Conservation (phyloP, 768 basidiomycete species). For the Hypholoma fasciculare region DNA sequence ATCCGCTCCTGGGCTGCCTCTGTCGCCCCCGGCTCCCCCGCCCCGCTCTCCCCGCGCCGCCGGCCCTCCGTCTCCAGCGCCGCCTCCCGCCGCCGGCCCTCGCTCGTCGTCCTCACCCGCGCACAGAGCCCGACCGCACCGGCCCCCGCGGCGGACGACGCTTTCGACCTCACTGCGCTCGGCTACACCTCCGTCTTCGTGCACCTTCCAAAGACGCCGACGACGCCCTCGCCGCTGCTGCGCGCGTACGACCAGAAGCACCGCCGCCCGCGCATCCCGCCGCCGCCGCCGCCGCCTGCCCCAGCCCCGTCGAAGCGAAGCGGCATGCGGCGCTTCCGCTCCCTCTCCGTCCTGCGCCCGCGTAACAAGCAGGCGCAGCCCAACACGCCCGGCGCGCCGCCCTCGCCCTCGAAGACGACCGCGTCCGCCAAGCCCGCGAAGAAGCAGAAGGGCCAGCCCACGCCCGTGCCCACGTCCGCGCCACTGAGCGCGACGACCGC, state of each 20-base stretch:
- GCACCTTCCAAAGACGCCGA: slow-evolving; percentile 52
- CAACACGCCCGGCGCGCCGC: slow-evolving; percentile 18
- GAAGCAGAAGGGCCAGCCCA: neutral
- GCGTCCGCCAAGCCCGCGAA: slow-evolving; percentile 15
- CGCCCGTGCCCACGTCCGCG: neutral
- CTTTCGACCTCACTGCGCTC: slow-evolving; percentile 57
- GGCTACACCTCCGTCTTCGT: slow-evolving; percentile 72
- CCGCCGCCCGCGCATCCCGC: slow-evolving; percentile 7
- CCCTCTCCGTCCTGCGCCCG: slow-evolving; percentile 48
- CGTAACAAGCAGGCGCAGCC: slow-evolving; percentile 34
- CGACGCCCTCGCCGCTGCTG: slow-evolving; percentile 37
- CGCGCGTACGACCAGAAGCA: slow-evolving; percentile 18
- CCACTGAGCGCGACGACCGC: neutral
- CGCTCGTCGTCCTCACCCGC: slow-evolving; percentile 36
- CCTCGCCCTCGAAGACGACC: slow-evolving; percentile 18
- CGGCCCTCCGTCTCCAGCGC: slow-evolving; percentile 12
- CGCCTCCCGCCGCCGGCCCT: slow-evolving; percentile 18
- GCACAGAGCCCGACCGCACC: too few species aligned
- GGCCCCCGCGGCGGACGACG: slow-evolving; percentile 37
- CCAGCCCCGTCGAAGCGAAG: slow-evolving; percentile 10
- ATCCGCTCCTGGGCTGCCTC: slow-evolving; percentile 62
- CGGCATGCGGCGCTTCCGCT: slow-evolving; percentile 28
- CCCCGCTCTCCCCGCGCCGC: slow-evolving; percentile 3
- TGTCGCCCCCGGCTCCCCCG: slow-evolving; percentile 12
- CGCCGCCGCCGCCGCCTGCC: neutral